phyloP scores from a whole-genome alignment of 805 yeast genomes.

The Schizosaccharomyces lindneri region DNA sequence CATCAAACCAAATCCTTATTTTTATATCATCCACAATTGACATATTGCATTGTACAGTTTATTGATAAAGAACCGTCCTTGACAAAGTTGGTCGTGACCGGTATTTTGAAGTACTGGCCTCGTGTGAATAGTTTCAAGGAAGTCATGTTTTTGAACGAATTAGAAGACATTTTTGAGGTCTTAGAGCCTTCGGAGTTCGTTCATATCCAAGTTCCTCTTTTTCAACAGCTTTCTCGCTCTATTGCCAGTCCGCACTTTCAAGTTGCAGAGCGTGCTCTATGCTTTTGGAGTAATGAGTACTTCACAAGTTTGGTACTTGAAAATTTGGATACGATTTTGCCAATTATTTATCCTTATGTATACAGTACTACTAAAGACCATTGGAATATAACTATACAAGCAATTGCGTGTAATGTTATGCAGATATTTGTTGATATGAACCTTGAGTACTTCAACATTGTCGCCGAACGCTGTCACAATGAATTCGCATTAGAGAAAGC shows the following conservation, averaged over 20 bases:
- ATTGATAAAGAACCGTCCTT: slow-evolving; percentile 77
- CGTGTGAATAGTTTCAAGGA: slow-evolving; percentile 86
- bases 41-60: slow-evolving; percentile 90
- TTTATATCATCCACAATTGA: slow-evolving; percentile 84
- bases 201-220: slow-evolving; percentile 75
- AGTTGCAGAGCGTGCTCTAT: slow-evolving; percentile 82
- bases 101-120: slow-evolving; percentile 86
- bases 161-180: slow-evolving; percentile 89
- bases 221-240: slow-evolving; percentile 82
- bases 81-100: slow-evolving; percentile 92
- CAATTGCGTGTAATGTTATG: slow-evolving; percentile 71
- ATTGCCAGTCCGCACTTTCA: slow-evolving; percentile 90
- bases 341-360: slow-evolving; percentile 71
- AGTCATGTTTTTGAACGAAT: slow-evolving; percentile 81
- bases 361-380: slow-evolving; percentile 61
- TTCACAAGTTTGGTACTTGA: slow-evolving; percentile 76
- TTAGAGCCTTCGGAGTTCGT: slow-evolving; percentile 83
- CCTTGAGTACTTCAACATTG: slow-evolving; percentile 73
- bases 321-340: slow-evolving; percentile 65
- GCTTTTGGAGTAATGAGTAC: slow-evolving; percentile 86
- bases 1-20: slow-evolving; percentile 79
- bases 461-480: slow-evolving; percentile 32
- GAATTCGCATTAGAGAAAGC: slow-evolving; percentile 5
- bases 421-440: slow-evolving; percentile 82
- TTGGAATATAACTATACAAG: slow-evolving; percentile 87